phyloP scores from a whole-genome alignment of 208 protist genomes.

The Giardia muris region DNA sequence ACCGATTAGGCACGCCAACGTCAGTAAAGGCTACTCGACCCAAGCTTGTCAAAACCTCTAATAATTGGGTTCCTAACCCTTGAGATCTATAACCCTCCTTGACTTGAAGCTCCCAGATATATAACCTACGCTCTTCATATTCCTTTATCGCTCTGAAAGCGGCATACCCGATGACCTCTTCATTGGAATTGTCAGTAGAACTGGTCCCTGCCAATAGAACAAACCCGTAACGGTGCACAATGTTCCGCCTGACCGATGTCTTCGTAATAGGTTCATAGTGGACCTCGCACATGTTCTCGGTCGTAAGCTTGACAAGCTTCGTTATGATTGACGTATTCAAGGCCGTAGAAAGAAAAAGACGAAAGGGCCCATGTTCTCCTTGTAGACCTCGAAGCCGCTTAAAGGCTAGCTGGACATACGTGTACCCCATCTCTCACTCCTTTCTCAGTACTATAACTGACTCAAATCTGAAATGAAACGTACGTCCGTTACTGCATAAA shows the following conservation, averaged over 20 bases:
- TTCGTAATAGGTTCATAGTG: not conserved
- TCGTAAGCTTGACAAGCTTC: not conserved
- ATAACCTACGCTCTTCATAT: not conserved
- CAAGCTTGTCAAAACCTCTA: not conserved
- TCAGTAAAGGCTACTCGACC: too few relatives aligned
- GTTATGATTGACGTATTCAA: not conserved
- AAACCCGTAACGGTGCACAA: not conserved
- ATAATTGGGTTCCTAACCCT: not conserved
- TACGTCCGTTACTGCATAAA: too few relatives aligned
- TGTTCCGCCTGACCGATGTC: not conserved
- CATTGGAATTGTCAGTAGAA: not conserved
- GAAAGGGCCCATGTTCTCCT: too few relatives aligned
- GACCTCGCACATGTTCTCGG: not conserved
- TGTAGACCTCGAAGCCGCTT: too few relatives aligned
- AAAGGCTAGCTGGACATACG: too few relatives aligned
- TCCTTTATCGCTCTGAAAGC: not conserved
- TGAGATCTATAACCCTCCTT: not conserved
- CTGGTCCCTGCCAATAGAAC: not conserved
- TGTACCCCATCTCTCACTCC: too few relatives aligned
- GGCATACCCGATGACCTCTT: not conserved
- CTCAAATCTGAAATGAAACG: too few relatives aligned
- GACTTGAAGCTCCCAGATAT: not conserved
- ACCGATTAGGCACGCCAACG: not conserved
- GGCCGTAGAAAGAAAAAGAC: not conserved
- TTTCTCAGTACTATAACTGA: too few relatives aligned